Percentiles rank a stretch among this genome's conserved stretches.
These are phyloP conservation scores for Pleurozium schreberi DNA, from an alignment of 225 moss, liverwort and hornwort genomes.

Conservation along the genomic window DNA sequence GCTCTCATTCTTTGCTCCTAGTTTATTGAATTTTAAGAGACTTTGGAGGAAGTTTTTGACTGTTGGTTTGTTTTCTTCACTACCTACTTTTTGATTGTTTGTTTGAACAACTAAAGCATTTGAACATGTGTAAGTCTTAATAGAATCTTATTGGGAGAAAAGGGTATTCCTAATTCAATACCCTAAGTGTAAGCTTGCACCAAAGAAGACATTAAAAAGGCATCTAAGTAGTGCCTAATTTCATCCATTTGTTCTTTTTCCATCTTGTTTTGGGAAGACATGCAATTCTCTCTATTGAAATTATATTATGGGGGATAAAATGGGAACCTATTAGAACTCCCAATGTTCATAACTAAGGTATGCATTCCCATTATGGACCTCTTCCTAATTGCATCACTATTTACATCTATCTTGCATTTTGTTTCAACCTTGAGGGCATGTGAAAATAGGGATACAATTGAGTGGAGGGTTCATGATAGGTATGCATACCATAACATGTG, in stretches of 20 bases:
- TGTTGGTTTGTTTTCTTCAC: neutral
- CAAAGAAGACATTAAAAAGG: neutral
- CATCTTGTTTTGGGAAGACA: accelerated
- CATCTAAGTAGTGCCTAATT: accelerated
- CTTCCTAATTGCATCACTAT: neutral
- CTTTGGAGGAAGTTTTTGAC: neutral
- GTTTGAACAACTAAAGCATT: neutral
- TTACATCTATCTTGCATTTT: accelerated
- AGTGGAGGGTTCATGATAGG: no score
- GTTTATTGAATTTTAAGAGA: neutral
- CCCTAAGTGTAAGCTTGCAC: neutral
- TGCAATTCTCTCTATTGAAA: neutral
- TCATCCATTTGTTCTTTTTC: neutral
- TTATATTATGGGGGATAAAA: accelerated
- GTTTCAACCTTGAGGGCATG: accelerated
- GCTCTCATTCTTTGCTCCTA: neutral
- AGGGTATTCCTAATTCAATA: accelerated
- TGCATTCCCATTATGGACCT: no score
- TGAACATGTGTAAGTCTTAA: neutral
- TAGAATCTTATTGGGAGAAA: neutral
- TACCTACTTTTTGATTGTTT: no score
- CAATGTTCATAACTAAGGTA: neutral
- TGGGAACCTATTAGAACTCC: neutral
- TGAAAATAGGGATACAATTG: no score
- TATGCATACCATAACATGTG: no score